phyloP scores from a whole-genome alignment of 2,329 filamentous ascomycete species.

The Diaporthe ampelina region DNA sequence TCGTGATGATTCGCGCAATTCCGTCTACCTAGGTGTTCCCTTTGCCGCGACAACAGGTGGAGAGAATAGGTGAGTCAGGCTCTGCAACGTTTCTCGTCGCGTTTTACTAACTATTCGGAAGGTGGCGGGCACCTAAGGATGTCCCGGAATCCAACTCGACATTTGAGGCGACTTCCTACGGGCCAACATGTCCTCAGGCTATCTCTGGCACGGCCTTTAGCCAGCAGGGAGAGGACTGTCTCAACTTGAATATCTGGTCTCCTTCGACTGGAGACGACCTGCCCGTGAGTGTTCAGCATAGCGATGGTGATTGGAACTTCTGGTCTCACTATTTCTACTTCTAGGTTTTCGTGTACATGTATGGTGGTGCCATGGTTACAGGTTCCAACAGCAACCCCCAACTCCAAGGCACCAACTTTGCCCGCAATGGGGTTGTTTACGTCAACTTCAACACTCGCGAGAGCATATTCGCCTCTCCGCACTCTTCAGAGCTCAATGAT shows the following conservation, averaged over 20 bases:
- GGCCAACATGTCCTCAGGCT: slow-evolving; percentile 46
- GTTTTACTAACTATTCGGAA: background rate
- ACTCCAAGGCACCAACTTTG: slow-evolving; percentile 53
- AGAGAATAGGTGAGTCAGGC: slow-evolving; percentile 49
- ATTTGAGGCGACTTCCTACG: slow-evolving; percentile 47
- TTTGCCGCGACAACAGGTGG: slow-evolving; percentile 56
- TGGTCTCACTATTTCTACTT: slow-evolving; percentile 9
- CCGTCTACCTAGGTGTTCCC: slow-evolving; percentile 56
- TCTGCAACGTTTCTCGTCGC: background rate
- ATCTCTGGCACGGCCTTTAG: slow-evolving; percentile 46
- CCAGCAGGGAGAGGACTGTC: slow-evolving; percentile 55
- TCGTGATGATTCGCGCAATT: slow-evolving; percentile 4
- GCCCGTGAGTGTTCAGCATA: background rate
- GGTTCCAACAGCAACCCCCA: slow-evolving; percentile 57
- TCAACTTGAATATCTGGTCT: slow-evolving; percentile 58
- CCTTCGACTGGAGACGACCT: background rate
- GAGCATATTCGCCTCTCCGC: slow-evolving; percentile 60
- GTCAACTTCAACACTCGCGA: slow-evolving; percentile 57
- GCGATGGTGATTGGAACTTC: background rate
- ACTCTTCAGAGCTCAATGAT: slow-evolving; percentile 54
- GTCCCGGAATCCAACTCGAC: slow-evolving; percentile 42
- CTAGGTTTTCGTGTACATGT: slow-evolving; percentile 59
- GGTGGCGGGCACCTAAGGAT: slow-evolving; percentile 50
- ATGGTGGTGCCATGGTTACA: slow-evolving; percentile 59
- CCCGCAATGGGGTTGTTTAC: slow-evolving; percentile 53